Base-by-base conservation (phyloP, 225 moss, liverwort and hornwort genomes). In the Thuidium tamariscinum region DNA sequence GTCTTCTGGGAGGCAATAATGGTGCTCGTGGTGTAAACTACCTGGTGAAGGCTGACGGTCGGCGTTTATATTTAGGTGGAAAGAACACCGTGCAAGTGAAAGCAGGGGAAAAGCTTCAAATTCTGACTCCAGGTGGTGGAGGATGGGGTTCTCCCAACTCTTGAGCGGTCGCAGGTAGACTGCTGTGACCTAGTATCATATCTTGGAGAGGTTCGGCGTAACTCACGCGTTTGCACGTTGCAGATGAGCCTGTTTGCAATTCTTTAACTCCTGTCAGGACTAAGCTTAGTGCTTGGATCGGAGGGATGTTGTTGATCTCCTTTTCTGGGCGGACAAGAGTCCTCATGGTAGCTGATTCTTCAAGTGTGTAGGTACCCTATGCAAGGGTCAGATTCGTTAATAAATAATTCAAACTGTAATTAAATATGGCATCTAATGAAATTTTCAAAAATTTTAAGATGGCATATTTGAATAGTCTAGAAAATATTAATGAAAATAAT, bases 121-220 rank as follows among this genome's bases (percentile, higher is more conserved):
- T 99, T 68, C 73, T 96, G 79, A 99, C 98, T 69, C 98, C 98
- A 57, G 98, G 98, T 70, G 98, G 98, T 79, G 98, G 98, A 60
- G 98, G 98, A 51, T 99, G 95, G 94, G 98, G 98, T 57, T 83
- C 85, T 62, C 81, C 90, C 10, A 67, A 73, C 21, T 72, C 85
- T 57, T 91, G 76, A 90, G 77, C 46, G 5, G n/a, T 42, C 26
- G 80, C 60, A 78, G 68, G 57, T 65, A 54, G 32, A 77, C 60
- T 63, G 81, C 52, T 76, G 70, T 56, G 30, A 55, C 37, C 41
- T 71, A 89, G 65, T 54, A 78, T 32, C n/a, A 26, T 56, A n/a
- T 56, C 52, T 32, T 80, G 63, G 73, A 79, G 64, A 89, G 57
- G 37, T 63, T 84, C 51, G 56, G 25, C 39, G 42, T 81, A 51